Base-by-base conservation (phyloP, 768 basidiomycete species). In the Daedaleopsis sinensis region DNA sequence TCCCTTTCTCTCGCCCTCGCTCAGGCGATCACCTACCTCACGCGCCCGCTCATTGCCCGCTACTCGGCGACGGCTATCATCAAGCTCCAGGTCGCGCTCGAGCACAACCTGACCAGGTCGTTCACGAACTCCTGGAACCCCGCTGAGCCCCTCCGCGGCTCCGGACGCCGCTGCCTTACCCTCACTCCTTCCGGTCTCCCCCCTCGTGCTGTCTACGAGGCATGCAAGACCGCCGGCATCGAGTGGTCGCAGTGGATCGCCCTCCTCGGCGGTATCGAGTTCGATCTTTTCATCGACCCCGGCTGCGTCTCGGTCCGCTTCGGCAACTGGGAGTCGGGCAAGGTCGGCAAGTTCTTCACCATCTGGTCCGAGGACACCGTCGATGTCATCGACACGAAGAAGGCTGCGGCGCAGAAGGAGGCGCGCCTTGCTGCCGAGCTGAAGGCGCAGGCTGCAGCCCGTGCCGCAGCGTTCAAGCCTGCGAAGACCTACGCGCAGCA, bases 211-310 rank as follows among this genome's bases (percentile, higher is more conserved):
- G 79, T 93, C 68, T 86, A 91, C 76, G 75, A 84, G 56, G 87
- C 90, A 15, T 92, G 91, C 74, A 77, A 86, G 57, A 78, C 85
- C 23, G 79, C 88, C 42, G 84, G 84, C 59, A 80, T 93, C 36
- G 87, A 90, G 68, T 93, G 91, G 91, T 86, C 86, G 59, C 85
- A 90, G 71, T 93, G 91, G 91, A 89, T 91, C 56, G 67, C 80
- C 49, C 77, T 82, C 59, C 83, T 93, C 49, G 90, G 91, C 12
- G 81, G 83, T 65, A 75, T 77, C 59, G 88, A 89, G 75, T 87
- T 93, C 70, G 91, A 93, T 73, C 82, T 93, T 62, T 88, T 90
- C 74, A 82, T 91, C 67, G 89, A 93, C 72, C 91, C 91, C 64
- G 91, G 90, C 62, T 86, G 84, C 71, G 84, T 93, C 65, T 87